Conservation (phyloP, 2,329 filamentous ascomycete species). For the Leptographium radiaticola region DNA sequence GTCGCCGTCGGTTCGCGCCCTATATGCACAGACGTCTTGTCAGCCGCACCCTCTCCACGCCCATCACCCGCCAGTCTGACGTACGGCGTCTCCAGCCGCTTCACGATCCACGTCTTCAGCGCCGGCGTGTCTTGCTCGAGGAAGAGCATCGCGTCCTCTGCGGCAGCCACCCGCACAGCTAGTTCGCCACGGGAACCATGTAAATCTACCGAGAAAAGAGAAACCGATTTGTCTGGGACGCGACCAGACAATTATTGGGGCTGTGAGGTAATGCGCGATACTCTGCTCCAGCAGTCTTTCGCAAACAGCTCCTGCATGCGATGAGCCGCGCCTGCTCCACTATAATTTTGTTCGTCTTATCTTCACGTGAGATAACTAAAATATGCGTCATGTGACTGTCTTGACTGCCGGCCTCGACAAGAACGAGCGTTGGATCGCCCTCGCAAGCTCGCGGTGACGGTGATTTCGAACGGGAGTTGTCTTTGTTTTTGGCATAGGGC, state of each 20-base stretch:
- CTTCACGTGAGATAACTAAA: too few relatives aligned
- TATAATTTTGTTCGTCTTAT: too few relatives aligned
- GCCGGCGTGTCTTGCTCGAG: constrained; percentile 46
- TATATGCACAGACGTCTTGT: constrained; percentile 18
- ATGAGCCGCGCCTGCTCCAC: too few relatives aligned
- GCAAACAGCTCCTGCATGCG: neutral
- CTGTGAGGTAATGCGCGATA: neutral
- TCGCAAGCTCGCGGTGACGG: too few relatives aligned
- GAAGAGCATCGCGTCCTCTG: constrained; percentile 39
- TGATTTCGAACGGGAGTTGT: too few relatives aligned
- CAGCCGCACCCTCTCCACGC: neutral
- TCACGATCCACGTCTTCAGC: constrained; percentile 67
- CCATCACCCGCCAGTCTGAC: constrained; percentile 16
- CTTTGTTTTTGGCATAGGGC: too few relatives aligned
- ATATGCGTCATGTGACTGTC: too few relatives aligned
- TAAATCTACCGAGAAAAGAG: too few relatives aligned
- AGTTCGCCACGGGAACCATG: neutral
- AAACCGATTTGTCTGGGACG: neutral
- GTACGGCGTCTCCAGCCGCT: constrained; percentile 62
- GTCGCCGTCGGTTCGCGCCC: constrained; percentile 67
- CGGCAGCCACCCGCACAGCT: neutral
- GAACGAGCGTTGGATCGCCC: too few relatives aligned
- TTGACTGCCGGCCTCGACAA: too few relatives aligned
- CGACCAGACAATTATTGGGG: neutral
- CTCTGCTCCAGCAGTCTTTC: neutral